Percentiles rank a stretch among this genome's conserved stretches.
These are phyloP conservation scores for Begonia loranthoides DNA, from an alignment of 306 rosid species.

Conservation along the genomic window DNA sequence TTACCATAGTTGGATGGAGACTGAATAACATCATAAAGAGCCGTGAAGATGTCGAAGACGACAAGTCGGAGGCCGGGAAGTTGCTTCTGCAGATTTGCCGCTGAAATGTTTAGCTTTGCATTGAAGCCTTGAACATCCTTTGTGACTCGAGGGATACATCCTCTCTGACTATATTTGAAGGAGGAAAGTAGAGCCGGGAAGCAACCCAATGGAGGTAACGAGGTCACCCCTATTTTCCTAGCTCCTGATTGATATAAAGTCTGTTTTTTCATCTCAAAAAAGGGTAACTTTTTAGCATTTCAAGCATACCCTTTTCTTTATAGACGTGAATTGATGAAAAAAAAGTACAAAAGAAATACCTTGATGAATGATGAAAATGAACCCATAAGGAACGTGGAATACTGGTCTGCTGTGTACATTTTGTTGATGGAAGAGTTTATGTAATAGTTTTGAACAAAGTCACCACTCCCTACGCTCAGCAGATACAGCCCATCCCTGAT, in stretches of 20 bases:
- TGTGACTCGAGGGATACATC: conserved; percentile 63
- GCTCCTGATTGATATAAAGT: conserved; percentile 66
- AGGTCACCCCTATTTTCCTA: conserved; percentile 79
- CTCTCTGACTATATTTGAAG: conserved; percentile 44
- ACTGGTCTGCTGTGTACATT: conserved; percentile 53
- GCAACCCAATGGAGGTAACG: conserved; percentile 95
- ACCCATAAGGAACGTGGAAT: conserved; percentile 33
- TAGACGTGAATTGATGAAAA: neutral
- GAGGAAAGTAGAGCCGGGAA: conserved; percentile 60
- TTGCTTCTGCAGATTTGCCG: conserved; percentile 54
- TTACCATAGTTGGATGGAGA: conserved; percentile 64
- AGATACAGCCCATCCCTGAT: conserved; percentile 52
- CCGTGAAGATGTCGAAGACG: conserved; percentile 65
- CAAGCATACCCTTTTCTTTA: neutral
- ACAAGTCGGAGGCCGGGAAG: conserved; percentile 63
- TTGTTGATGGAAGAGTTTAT: conserved; percentile 48
- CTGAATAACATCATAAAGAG: conserved; percentile 49
- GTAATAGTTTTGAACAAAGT: conserved; percentile 78
- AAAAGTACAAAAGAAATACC: conserved; percentile 21
- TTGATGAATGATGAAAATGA: conserved; percentile 41
- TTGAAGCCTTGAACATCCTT: conserved; percentile 64
- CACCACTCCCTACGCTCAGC: conserved; percentile 71
- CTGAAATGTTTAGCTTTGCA: conserved; percentile 53
- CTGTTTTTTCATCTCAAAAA: conserved; percentile 25
- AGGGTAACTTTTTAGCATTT: neutral